Evolutionary conservation across 2,329 filamentous ascomycete genomes (phyloP).

Genomic region (Diplodia corticola): DNA sequence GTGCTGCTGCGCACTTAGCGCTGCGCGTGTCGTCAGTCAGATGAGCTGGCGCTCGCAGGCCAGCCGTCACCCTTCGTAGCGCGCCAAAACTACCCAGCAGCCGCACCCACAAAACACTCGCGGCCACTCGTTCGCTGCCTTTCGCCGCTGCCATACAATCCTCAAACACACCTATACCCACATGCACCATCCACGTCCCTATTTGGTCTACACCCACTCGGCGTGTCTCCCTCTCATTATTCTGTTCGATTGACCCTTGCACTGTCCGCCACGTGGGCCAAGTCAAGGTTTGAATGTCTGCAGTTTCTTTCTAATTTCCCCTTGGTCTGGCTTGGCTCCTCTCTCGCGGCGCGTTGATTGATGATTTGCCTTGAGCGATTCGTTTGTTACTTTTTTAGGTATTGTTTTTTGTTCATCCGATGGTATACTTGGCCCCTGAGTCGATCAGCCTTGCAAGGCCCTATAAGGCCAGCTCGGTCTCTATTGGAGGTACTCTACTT

Average conservation of each 20-base stretch:
- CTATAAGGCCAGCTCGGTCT: not conserved
- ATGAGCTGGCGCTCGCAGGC: not conserved
- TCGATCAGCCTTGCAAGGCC: too few relatives aligned
- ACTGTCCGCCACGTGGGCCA: not conserved
- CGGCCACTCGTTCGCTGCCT: not conserved
- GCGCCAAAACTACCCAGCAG: slow-evolving; percentile 9
- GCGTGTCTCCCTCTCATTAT: not conserved
- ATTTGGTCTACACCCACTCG: not conserved
- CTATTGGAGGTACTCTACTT: too few relatives aligned
- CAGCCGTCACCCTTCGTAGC: not conserved
- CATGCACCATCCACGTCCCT: not conserved
- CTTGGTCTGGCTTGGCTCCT: not conserved
- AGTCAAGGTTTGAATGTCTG: not conserved
- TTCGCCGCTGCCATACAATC: not conserved
- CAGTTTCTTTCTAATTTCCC: not conserved
- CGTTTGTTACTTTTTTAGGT: not conserved
- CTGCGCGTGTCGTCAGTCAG: slow-evolving; percentile 11
- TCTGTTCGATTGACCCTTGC: not conserved
- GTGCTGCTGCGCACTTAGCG: not conserved
- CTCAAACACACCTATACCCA: not conserved
- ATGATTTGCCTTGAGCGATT: not conserved
- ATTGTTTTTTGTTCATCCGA: not conserved
- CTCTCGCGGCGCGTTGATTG: not conserved
- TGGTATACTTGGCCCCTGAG: not conserved
- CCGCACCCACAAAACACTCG: not conserved